Percentiles rank a stretch among this genome's conserved stretches.
Conservation (phyloP, 148 eudicot genomes). For the Tetragonia tetragonoides region DNA sequence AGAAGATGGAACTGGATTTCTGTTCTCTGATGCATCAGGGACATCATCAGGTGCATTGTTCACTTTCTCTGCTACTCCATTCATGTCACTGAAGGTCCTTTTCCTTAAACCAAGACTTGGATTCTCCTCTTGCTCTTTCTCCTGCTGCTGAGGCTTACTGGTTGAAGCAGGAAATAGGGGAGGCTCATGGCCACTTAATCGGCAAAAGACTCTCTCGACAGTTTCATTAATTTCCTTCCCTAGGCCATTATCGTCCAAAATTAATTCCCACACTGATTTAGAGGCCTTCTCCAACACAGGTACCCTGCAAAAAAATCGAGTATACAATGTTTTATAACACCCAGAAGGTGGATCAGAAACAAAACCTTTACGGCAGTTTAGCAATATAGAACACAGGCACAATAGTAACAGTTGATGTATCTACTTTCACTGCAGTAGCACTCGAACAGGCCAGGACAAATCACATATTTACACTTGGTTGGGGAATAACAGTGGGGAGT, state of each 20-base stretch:
- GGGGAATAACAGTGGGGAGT: too few species aligned
- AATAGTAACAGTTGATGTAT: background rate
- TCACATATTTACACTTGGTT: too few species aligned
- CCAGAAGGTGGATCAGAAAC: background rate
- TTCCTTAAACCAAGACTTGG: slow-evolving; percentile 55
- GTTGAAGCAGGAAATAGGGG: slow-evolving; percentile 60
- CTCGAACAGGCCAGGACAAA: background rate
- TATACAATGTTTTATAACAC: background rate
- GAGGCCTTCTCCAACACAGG: slow-evolving; percentile 99
- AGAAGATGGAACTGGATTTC: slow-evolving; percentile 14
- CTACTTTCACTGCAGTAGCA: background rate
- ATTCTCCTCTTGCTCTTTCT: slow-evolving; percentile 43
- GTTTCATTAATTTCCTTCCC: slow-evolving; percentile 91
- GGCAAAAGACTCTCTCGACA: slow-evolving; percentile 83
- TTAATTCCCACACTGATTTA: slow-evolving; percentile 89
- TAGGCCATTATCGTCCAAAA: slow-evolving; percentile 66
- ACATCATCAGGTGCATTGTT: slow-evolving; percentile 24
- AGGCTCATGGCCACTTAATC: slow-evolving; percentile 79
- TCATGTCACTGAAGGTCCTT: slow-evolving; percentile 50
- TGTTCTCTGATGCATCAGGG: slow-evolving; percentile 25
- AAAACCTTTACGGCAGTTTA: background rate
- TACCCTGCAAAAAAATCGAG: slow-evolving; percentile 39
- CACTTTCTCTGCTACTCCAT: slow-evolving; percentile 41
- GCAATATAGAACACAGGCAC: background rate
- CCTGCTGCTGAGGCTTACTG: slow-evolving; percentile 37